Percentiles rank a stretch among this genome's conserved stretches.
phyloP scores from a whole-genome alignment of 495 filamentous ascomycete species.

The Lasiosphaeris hirsuta region DNA sequence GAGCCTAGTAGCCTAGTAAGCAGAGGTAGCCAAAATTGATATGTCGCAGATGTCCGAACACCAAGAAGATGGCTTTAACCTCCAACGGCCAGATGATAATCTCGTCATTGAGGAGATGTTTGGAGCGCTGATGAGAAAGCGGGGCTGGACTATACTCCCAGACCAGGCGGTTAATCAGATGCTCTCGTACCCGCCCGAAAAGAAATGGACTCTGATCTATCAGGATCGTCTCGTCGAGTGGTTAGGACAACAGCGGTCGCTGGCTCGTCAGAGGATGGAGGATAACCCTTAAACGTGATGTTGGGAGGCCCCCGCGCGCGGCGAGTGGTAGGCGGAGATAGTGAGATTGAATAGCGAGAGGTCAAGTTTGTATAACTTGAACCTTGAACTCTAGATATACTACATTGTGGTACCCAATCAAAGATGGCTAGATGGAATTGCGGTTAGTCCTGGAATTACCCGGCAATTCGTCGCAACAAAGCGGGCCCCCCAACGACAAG shows the following conservation, averaged over 20 bases:
- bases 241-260: not conserved
- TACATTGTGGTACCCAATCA: too few relatives aligned
- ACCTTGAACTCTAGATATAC: too few relatives aligned
- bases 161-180: not conserved
- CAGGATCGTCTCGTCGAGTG: not conserved
- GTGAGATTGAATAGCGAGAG: too few relatives aligned
- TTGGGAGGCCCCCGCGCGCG: too few relatives aligned
- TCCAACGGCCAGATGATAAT: not conserved
- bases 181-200: not conserved
- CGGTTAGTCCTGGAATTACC: too few relatives aligned
- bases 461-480: too few relatives aligned
- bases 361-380: too few relatives aligned
- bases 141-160: not conserved
- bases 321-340: too few relatives aligned
- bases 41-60: not conserved
- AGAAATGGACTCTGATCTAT: slow-evolving; percentile 2
- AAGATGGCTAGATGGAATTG: too few relatives aligned
- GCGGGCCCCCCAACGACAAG: too few relatives aligned
- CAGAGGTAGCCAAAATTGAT: not conserved
- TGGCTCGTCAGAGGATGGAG: too few relatives aligned
- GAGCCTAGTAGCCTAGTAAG: not conserved
- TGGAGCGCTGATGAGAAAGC: not conserved
- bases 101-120: not conserved
- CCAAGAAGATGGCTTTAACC: not conserved
- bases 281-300: too few relatives aligned